Evolutionary conservation across 2,329 filamentous ascomycete genomes (phyloP).

Genomic region (Helminthosporium solani): DNA sequence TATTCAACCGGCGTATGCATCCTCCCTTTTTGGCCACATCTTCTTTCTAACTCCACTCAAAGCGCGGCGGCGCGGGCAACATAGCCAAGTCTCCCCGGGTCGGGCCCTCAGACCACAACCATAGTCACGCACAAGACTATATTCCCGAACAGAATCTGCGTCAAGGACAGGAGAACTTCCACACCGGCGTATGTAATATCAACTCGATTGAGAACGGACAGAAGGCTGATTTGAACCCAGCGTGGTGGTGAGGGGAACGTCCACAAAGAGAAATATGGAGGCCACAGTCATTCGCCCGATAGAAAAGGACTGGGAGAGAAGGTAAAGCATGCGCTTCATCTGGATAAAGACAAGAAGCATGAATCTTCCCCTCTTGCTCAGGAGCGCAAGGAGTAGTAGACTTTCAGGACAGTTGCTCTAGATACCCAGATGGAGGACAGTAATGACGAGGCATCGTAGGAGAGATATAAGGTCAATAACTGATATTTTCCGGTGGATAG

Average conservation of each 20-base stretch:
- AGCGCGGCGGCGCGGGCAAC: slow-evolving; percentile 47
- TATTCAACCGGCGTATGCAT: slow-evolving; percentile 43
- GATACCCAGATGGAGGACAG: slow-evolving; percentile 19
- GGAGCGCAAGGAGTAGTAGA: slow-evolving; percentile 16
- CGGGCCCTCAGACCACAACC: slow-evolving; percentile 22
- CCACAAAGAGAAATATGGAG: slow-evolving; percentile 50
- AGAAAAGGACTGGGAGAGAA: slow-evolving; percentile 46
- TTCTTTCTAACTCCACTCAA: slow-evolving; percentile 1
- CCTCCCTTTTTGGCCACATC: neutral
- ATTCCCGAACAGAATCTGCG: slow-evolving; percentile 48
- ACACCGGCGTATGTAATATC: slow-evolving; percentile 45
- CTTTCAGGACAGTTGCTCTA: slow-evolving; percentile 9
- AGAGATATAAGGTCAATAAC: no score
- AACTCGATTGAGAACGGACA: neutral
- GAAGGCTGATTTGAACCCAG: slow-evolving; percentile 22
- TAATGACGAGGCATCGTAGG: slow-evolving; percentile 1
- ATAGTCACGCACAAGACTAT: slow-evolving; percentile 41
- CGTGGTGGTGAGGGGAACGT: slow-evolving; percentile 51
- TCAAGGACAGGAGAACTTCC: slow-evolving; percentile 46
- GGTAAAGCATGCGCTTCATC: slow-evolving; percentile 45
- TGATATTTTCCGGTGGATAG: no score
- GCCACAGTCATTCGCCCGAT: slow-evolving; percentile 44
- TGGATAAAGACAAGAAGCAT: slow-evolving; percentile 39
- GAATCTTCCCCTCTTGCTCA: slow-evolving; percentile 31
- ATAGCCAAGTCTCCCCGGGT: slow-evolving; percentile 40